phyloP scores from a whole-genome alignment of 208 protist genomes.

The Trypanosoma scelopori region DNA sequence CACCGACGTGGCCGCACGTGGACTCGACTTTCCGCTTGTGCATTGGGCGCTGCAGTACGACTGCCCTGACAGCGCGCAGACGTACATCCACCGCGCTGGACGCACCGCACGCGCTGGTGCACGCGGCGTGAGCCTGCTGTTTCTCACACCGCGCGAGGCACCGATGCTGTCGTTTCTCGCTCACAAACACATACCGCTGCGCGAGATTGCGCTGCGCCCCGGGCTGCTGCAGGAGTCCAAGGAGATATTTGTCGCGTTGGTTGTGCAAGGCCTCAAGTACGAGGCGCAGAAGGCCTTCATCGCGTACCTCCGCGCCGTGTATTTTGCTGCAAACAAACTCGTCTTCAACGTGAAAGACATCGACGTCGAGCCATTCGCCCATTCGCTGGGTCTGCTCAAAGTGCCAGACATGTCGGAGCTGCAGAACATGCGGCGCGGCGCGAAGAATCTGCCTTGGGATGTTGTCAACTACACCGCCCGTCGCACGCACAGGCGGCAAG shows the following conservation, averaged over 20 bases:
- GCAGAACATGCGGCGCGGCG: slow-evolving; percentile 54
- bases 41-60: slow-evolving; percentile 99
- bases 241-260: slow-evolving; percentile 89
- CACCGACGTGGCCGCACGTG: slow-evolving; percentile 98
- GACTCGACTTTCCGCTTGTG: slow-evolving; percentile 97
- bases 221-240: slow-evolving; percentile 70
- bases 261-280: slow-evolving; percentile 96
- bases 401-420: slow-evolving; percentile 95
- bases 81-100: slow-evolving; percentile 99
- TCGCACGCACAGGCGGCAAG: slow-evolving; percentile 7
- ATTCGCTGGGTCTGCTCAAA: slow-evolving; percentile 92
- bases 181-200: slow-evolving; percentile 80
- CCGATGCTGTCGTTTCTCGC: slow-evolving; percentile 91
- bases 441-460: slow-evolving; percentile 91
- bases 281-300: slow-evolving; percentile 98
- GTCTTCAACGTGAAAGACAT: slow-evolving; percentile 94
- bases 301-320: slow-evolving; percentile 95
- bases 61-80: slow-evolving; percentile 96
- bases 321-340: slow-evolving; percentile 95
- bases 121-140: slow-evolving; percentile 93
- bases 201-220: slow-evolving; percentile 84
- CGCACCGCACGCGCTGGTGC: slow-evolving; percentile 94
- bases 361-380: slow-evolving; percentile 87
- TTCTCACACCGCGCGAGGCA: slow-evolving; percentile 97
- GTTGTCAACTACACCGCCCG: slow-evolving; percentile 84